Base-by-base conservation (phyloP, 1,139 yeast species). In the Pichia sp. region DNA sequence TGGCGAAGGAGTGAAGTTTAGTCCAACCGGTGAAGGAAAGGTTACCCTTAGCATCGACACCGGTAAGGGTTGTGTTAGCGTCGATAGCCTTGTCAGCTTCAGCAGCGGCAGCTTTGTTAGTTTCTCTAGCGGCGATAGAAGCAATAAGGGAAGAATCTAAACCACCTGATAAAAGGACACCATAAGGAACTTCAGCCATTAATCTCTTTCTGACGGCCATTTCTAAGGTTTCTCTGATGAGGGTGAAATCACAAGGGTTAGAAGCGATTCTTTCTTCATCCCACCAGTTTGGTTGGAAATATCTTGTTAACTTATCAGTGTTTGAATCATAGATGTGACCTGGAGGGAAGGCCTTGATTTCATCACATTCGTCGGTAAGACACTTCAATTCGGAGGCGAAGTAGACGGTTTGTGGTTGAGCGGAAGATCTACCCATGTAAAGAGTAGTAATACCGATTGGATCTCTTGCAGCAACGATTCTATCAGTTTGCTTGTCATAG, bases 121-220 rank as follows among this genome's bases (percentile, higher is more conserved):
- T 89, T 73, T 93, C 99, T 67, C 98, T 81, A 34, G 98, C 93
- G 51, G 98, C 99, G 64, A 93, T 93, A 40, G 99, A 70, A 34
- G 99, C 99, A 67, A 93, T 93, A 69, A 93, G 77, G 37, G 97
- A 89, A 43, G 98, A 90, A 69, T 93, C 99, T 62, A 93, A 79
- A 56, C 99, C 99, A 66, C 99, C 99, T 34, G 97, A 89, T 59
- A 93, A 76, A 60, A 93, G 75, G 40, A 93, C 99, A 73, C 99
- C 99, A 70, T 89, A 88, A 45, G 99, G 98, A 53, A 93, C 99
- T 73, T 93, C 99, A 48, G 98, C 94, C 99, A 93, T 93, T 65
- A 93, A 80, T 77, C 99, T 85, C 85, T 93, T 94, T 77, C 98
- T 86, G 47, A 93, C 99, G 44, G 99, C 93, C 73, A 85, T 75